Evolutionary conservation across 345 rosid genomes (phyloP).

Genomic region (Brassica juncea): DNA sequence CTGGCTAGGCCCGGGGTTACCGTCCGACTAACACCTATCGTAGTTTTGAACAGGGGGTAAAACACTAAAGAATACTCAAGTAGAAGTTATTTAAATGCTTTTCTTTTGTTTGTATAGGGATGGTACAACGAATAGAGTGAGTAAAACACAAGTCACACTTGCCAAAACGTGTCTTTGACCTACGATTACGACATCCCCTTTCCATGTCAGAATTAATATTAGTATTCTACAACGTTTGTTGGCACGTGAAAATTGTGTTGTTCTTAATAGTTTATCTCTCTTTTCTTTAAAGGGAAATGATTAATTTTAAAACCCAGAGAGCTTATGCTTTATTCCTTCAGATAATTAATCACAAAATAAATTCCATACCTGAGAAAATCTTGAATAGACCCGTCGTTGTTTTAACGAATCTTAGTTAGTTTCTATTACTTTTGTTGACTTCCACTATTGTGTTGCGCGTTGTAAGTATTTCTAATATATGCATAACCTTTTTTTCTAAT

Average conservation of each 20-base stretch:
- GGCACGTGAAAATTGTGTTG: not conserved
- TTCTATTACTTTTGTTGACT: not conserved
- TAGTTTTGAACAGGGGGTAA: too few relatives aligned
- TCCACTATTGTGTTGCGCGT: not conserved
- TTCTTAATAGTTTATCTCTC: not conserved
- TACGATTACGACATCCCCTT: not conserved
- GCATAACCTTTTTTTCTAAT: not conserved
- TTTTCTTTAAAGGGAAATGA: not conserved
- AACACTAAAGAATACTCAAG: not conserved
- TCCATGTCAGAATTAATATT: not conserved
- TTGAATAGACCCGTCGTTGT: not conserved
- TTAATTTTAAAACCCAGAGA: not conserved
- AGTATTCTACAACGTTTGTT: not conserved
- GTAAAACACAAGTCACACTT: not conserved
- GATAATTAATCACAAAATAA: not conserved
- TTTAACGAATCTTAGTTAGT: not conserved
- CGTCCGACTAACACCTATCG: too few relatives aligned
- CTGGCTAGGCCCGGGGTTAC: too few relatives aligned
- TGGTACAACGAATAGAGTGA: not conserved
- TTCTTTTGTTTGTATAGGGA: not conserved
- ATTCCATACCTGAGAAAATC: not conserved
- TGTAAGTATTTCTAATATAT: not conserved
- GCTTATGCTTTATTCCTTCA: not conserved
- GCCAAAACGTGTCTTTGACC: not conserved
- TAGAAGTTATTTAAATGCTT: not conserved